Percentiles rank a stretch among this genome's conserved stretches.
Evolutionary conservation across 2,329 filamentous ascomycete genomes (phyloP).

Genomic region (Xylaria sp.): DNA sequence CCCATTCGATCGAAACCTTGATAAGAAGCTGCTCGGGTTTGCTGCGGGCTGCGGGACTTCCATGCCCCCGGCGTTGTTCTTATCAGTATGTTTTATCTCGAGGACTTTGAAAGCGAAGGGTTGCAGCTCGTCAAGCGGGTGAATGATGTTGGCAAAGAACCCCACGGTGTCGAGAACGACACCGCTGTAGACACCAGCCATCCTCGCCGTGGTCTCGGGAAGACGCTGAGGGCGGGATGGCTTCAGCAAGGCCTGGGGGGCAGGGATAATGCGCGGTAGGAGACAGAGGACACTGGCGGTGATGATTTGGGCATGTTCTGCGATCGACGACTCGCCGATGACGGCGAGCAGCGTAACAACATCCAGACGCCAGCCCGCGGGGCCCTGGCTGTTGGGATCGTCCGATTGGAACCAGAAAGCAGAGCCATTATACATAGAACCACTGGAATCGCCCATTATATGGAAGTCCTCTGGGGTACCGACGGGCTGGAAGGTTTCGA

Average conservation of each 20-base stretch:
- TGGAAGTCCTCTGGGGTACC: neutral
- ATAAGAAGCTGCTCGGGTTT: slow-evolving; percentile 31
- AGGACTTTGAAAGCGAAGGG: slow-evolving; percentile 61
- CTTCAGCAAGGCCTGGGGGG: slow-evolving; percentile 70
- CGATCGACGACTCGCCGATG: slow-evolving; percentile 69
- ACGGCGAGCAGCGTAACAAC: slow-evolving; percentile 71
- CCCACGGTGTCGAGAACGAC: slow-evolving; percentile 65
- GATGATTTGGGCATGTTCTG: slow-evolving; percentile 66
- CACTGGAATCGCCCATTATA: slow-evolving; percentile 35
- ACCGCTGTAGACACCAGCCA: slow-evolving; percentile 68
- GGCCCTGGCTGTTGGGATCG: slow-evolving; percentile 49
- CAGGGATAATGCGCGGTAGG: slow-evolving; percentile 69
- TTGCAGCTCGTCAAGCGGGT: slow-evolving; percentile 61
- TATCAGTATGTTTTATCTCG: slow-evolving; percentile 58
- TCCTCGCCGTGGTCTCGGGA: slow-evolving; percentile 63
- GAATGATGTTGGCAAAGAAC: slow-evolving; percentile 71
- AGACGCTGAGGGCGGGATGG: slow-evolving; percentile 64
- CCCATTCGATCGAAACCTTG: slow-evolving; percentile 22
- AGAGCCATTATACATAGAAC: neutral
- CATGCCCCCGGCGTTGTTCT: slow-evolving; percentile 41
- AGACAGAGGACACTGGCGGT: slow-evolving; percentile 68
- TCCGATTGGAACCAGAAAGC: slow-evolving; percentile 49
- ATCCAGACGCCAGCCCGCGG: slow-evolving; percentile 65
- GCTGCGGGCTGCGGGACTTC: slow-evolving; percentile 33
- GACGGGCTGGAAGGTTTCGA: slow-evolving; percentile 30